These are phyloP conservation scores for Bipolaris cookei DNA, from an alignment of 2,329 filamentous ascomycete species.

Conservation along the genomic window DNA sequence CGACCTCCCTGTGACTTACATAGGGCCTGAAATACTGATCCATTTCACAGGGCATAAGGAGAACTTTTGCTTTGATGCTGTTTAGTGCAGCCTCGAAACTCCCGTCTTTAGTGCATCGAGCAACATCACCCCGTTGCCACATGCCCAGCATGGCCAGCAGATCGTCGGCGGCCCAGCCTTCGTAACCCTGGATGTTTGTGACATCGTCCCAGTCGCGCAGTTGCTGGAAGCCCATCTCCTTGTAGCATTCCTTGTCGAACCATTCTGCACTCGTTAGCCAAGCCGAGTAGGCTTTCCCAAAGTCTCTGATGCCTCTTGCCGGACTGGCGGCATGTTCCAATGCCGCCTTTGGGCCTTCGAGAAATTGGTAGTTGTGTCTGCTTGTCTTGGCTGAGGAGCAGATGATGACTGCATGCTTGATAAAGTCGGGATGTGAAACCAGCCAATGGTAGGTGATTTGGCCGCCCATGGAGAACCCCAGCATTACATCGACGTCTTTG, in stretches of 20 bases:
- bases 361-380: constrained; percentile 61
- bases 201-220: constrained; percentile 39
- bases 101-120: constrained; percentile 32
- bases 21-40: constrained; percentile 53
- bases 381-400: constrained; percentile 60
- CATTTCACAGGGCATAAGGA: constrained; percentile 51
- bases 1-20: constrained; percentile 48
- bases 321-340: constrained; percentile 54
- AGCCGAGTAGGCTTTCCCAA: constrained; percentile 49
- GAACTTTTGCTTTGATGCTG: constrained; percentile 45
- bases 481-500: constrained; percentile 53
- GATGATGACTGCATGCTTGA: constrained; percentile 53
- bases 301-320: constrained; percentile 40
- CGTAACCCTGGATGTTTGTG: constrained; percentile 24
- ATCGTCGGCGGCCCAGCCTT: constrained; percentile 47
- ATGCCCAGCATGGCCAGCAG: constrained; percentile 48
- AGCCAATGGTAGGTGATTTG: constrained; percentile 62
- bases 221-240: constrained; percentile 37
- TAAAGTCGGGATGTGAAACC: constrained; percentile 57
- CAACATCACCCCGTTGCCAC: constrained; percentile 53
- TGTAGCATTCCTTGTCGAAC: constrained; percentile 51
- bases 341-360: constrained; percentile 61
- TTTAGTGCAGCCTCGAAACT: constrained; percentile 44
- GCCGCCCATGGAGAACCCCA: constrained; percentile 65
- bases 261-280: constrained; percentile 52